Percentiles rank a stretch among this genome's conserved stretches.
phyloP scores from a whole-genome alignment of 768 basidiomycete species.

The Leucosporidium creatinivorum region DNA sequence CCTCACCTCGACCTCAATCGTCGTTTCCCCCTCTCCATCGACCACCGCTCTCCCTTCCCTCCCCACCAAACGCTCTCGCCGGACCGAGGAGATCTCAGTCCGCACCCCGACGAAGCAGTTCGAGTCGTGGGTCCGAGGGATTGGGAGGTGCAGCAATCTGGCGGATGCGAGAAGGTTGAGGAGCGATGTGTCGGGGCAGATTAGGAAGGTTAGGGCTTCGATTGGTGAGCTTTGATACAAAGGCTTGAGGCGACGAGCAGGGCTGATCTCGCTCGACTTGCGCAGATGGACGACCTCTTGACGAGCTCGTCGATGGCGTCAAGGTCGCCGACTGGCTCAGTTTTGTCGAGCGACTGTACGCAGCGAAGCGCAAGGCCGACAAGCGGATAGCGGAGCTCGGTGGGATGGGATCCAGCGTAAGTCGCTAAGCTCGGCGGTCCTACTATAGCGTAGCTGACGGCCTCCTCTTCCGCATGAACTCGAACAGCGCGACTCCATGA shows the following conservation, averaged over 20 bases:
- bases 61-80: not conserved
- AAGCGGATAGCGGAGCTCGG: constrained; percentile 74
- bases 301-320: constrained; percentile 58
- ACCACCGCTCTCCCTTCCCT: not conserved
- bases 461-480: not conserved
- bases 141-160: constrained; percentile 69
- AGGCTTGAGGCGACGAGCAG: not conserved
- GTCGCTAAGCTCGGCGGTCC: not conserved
- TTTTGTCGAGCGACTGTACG: constrained; percentile 78
- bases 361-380: constrained; percentile 80
- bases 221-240: constrained; percentile 50
- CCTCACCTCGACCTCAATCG: not conserved
- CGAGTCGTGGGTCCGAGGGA: constrained; percentile 81
- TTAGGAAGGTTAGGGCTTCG: constrained; percentile 65
- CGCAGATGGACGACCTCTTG: constrained; percentile 47
- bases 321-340: constrained; percentile 38
- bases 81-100: constrained; percentile 65
- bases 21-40: not conserved
- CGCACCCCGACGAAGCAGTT: constrained; percentile 75
- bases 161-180: constrained; percentile 82
- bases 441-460: no score
- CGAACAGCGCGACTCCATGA: not conserved
- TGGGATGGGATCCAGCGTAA: constrained; percentile 46
- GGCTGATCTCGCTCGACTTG: not conserved
- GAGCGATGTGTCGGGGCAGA: constrained; percentile 81